phyloP scores from a whole-genome alignment of 371 early-diverging fungal species.

The Circinella minor region DNA sequence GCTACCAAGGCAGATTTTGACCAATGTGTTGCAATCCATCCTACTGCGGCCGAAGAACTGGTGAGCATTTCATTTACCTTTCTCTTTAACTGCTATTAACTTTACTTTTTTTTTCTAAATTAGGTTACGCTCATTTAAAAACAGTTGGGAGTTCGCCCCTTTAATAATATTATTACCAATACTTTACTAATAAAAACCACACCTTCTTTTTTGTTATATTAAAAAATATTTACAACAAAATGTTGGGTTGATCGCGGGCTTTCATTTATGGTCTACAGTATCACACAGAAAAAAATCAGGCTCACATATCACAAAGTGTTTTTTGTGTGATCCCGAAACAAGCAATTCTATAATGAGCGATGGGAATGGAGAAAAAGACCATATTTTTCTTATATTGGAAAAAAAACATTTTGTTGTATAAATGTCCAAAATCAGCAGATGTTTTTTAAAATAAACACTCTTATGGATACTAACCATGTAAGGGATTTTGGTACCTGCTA shows the following conservation, averaged over 20 bases:
- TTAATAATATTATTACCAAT: too few relatives aligned
- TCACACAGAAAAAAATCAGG: background rate
- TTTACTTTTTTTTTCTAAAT: too few relatives aligned
- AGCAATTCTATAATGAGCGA: background rate
- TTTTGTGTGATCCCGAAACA: background rate
- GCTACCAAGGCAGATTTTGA: constrained; percentile 97
- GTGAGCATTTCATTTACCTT: constrained; percentile 33
- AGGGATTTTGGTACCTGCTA: too few relatives aligned
- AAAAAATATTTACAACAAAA: too few relatives aligned
- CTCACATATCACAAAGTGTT: background rate
- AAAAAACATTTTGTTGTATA: too few relatives aligned
- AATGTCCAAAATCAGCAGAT: background rate
- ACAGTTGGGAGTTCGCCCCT: too few relatives aligned
- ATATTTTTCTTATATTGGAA: background rate
- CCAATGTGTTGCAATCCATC: constrained; percentile 97
- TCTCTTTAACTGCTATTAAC: too few relatives aligned
- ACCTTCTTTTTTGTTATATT: too few relatives aligned
- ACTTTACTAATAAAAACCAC: too few relatives aligned
- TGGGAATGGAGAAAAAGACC: background rate
- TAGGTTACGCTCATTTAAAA: background rate
- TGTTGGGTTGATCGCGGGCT: background rate
- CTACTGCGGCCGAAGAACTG: constrained; percentile 95
- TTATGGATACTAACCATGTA: too few relatives aligned
- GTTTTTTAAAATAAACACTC: background rate
- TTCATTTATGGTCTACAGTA: background rate